Evolutionary conservation across 2,329 filamentous ascomycete species (phyloP).

Genomic region (Mycosphaerella arachidis): DNA sequence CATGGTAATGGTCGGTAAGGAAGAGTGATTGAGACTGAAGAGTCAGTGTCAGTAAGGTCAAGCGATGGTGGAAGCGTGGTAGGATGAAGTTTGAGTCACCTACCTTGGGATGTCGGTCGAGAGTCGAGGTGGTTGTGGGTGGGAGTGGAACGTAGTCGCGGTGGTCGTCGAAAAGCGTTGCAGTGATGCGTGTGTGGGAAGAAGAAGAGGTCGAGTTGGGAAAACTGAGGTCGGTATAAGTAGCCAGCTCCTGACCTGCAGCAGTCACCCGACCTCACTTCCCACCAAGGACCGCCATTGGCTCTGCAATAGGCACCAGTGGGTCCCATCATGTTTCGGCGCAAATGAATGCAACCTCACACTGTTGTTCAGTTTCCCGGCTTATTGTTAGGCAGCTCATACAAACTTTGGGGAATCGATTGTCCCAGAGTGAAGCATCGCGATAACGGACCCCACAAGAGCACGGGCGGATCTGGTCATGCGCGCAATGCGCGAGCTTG

Average conservation of each 20-base stretch:
- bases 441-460: not conserved
- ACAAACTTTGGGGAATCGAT: not conserved
- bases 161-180: not conserved
- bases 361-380: not conserved
- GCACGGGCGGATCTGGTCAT: not conserved
- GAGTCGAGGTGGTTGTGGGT: not conserved
- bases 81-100: not conserved
- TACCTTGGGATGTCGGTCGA: not conserved
- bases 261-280: not conserved
- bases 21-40: not conserved
- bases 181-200: not conserved
- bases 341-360: not conserved
- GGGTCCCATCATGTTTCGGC: not conserved
- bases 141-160: not conserved
- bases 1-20: constrained; percentile 5
- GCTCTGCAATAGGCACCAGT: not conserved
- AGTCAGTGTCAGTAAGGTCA: not conserved
- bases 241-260: not conserved
- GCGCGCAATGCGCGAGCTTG: not conserved
- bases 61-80: not conserved
- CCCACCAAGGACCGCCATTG: not conserved
- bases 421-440: not conserved
- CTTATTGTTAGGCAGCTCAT: not conserved
- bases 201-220: not conserved
- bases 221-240: not conserved